Evolutionary conservation across 2,329 filamentous ascomycete species (phyloP), one percentile per base, ranked within the genome.

Genomic region (Aquanectria penicillioides): DNA sequence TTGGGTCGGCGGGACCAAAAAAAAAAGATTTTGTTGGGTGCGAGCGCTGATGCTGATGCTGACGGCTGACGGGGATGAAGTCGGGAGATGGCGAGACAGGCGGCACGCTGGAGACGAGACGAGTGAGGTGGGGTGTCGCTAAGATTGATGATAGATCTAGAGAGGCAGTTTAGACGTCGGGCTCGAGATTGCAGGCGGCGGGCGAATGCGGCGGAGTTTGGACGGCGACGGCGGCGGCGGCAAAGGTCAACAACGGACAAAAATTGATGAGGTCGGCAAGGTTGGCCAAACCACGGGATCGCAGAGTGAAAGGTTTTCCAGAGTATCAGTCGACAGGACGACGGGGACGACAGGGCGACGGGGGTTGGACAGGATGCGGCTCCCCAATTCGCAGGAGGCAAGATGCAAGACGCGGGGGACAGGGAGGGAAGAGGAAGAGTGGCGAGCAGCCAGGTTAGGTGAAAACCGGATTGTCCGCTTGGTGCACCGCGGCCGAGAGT

Each of bases 241-340:
- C 58, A 50, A 56, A 61, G 58, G 41, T 63, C 64, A n/a, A n/a
- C n/a, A n/a, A n/a, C n/a, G n/a, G 54, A 59, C 62, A 47, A 59
- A 50, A 58, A 64, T 64, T 66, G 59, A 61, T 56, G 61, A 69
- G 55, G 60, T 56, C 47, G 59, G 56, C 56, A 43, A 67, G 62
- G 59, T 69, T 64, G 57, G 38, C 37, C 44, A 37, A 63, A 57
- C 47, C 62, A 57, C 48, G 31, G 40, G 34, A 51, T 59, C 33
- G 51, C n/a, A 36, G 56, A 62, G 64, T 63, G 63, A 69, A 69
- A 59, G 67, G 65, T 63, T 69, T 69, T 69, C 63, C 63, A 47
- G 64, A 64, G 54, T 55, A 69, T 69, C 67, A 69, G 67, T 66
- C 67, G 67, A 69, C 64, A 67, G 65, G 62, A 64, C 49, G 62